Percentiles rank a stretch among this genome's conserved stretches.
Evolutionary conservation across 768 basidiomycete genomes (phyloP).

Genomic region (Holtermannia corniformis): DNA sequence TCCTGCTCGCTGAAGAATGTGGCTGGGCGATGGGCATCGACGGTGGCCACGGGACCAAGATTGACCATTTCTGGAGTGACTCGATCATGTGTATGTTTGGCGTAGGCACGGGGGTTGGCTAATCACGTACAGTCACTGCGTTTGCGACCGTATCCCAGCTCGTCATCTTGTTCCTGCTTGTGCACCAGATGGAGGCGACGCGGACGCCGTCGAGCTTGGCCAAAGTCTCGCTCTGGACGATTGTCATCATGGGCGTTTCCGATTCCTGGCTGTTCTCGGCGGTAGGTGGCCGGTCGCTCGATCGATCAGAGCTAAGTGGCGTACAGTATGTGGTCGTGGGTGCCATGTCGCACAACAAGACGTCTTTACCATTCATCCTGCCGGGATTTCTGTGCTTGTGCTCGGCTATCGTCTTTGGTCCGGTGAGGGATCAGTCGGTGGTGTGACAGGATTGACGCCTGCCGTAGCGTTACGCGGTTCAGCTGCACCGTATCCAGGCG

Average conservation of each 20-base stretch:
- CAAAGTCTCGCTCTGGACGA: constrained; percentile 72
- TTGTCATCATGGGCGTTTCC: constrained; percentile 65
- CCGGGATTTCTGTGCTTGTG: constrained; percentile 76
- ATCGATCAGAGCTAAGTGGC: background rate
- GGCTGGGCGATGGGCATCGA: constrained; percentile 62
- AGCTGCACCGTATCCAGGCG: constrained; percentile 73
- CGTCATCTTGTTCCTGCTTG: constrained; percentile 55
- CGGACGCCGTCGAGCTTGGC: constrained; percentile 69
- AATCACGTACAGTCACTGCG: constrained; percentile 56
- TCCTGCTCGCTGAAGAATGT: constrained; percentile 70
- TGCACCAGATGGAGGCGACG: constrained; percentile 64
- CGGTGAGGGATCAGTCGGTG: constrained; percentile 48
- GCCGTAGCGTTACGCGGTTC: constrained; percentile 68
- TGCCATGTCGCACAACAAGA: constrained; percentile 68
- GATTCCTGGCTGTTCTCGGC: constrained; percentile 80
- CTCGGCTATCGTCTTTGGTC: constrained; percentile 64
- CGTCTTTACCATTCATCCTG: constrained; percentile 69
- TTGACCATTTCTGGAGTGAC: constrained; percentile 59
- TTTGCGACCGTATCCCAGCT: constrained; percentile 60
- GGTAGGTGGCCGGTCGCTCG: constrained; percentile 29
- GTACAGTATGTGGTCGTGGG: constrained; percentile 70
- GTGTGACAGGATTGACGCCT: background rate
- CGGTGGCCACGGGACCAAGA: constrained; percentile 55
- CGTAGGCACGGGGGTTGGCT: background rate
- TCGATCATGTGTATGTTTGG: constrained; percentile 53